Base-by-base conservation (phyloP, 176 grass and related monocot genomes). In the Oryza meyeriana region DNA sequence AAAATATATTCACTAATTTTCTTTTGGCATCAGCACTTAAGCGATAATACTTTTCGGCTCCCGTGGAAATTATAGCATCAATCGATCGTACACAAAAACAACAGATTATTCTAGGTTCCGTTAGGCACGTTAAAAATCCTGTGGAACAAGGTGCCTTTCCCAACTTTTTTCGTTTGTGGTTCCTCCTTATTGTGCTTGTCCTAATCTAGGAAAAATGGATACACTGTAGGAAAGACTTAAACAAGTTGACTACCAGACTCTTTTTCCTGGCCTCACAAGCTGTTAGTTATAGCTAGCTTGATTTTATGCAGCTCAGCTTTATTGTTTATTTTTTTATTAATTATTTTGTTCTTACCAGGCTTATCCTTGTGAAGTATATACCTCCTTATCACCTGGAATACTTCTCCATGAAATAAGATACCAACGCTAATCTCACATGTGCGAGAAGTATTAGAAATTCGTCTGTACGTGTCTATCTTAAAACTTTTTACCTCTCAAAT, bases 91-190 rank as follows among this genome's bases (percentile, higher is more conserved):
- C 10, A 5, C 22, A 64, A 76, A 18, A 59, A 58, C 20, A 78
- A 47, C 32, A 62, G 5, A 17, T 48, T 48, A 63, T 63, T 32
- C 55, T 25, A 34, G 52, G 57, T 47, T 24, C 29, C 67, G 2
- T 72, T 12, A 20, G 71, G 35, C 57, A 40, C 52, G 20, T 35
- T 31, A 61, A 11, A 25, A 34, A 70, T 82, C 44, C 36, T 33
- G 67, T 33, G 28, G 67, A 64, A 59, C 10, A 30, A 31, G 22
- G 44, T 44, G 55, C 66, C 13, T 76, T 65, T 71, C 7, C 0
- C 6, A 22, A 57, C 67, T n/a, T 30, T 88, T 83, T 64, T 5
- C 26, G 58, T 17, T 66, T 73, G 74, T 83, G 86, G 74, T 45
- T 3, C 6, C 1, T 11, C 67, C n/a, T 17, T 68, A 6, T 36